phyloP scores from a whole-genome alignment of 129 eudicot genomes.

The Gnaphalium uliginosum region DNA sequence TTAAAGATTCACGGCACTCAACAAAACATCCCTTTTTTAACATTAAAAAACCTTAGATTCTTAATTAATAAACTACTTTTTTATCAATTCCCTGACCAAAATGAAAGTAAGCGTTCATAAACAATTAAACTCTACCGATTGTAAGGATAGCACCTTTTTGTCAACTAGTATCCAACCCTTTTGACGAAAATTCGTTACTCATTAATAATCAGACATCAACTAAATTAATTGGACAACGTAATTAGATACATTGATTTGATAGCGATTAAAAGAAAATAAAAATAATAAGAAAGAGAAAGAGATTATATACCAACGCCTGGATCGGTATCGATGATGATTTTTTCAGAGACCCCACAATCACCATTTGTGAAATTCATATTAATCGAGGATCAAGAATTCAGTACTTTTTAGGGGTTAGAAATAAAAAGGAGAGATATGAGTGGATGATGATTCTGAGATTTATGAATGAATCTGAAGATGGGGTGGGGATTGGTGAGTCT shows the following conservation, averaged over 20 bases:
- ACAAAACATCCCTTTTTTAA: too few relatives aligned
- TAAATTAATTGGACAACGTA: not conserved
- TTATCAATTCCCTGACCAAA: too few relatives aligned
- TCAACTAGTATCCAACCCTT: not conserved
- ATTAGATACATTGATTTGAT: not conserved
- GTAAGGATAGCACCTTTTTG: too few relatives aligned
- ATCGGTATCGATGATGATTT: slow-evolving; percentile 19
- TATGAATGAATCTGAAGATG: not conserved
- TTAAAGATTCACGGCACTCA: too few relatives aligned
- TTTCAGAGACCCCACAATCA: slow-evolving; percentile 5
- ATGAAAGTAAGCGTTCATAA: too few relatives aligned
- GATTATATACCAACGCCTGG: slow-evolving; percentile 1
- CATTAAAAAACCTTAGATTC: too few relatives aligned
- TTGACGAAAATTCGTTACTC: not conserved
- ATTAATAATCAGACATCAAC: too few relatives aligned
- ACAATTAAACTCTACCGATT: too few relatives aligned
- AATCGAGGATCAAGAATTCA: not conserved
- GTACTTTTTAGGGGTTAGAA: not conserved
- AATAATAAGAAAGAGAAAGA: not conserved
- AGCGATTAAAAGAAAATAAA: not conserved
- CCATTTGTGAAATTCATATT: not conserved
- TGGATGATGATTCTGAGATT: not conserved
- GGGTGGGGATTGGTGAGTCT: not conserved
- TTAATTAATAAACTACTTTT: too few relatives aligned
- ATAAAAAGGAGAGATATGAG: not conserved